phyloP scores from a whole-genome alignment of 2,329 filamentous ascomycete genomes.

The Penicillium polonicum region DNA sequence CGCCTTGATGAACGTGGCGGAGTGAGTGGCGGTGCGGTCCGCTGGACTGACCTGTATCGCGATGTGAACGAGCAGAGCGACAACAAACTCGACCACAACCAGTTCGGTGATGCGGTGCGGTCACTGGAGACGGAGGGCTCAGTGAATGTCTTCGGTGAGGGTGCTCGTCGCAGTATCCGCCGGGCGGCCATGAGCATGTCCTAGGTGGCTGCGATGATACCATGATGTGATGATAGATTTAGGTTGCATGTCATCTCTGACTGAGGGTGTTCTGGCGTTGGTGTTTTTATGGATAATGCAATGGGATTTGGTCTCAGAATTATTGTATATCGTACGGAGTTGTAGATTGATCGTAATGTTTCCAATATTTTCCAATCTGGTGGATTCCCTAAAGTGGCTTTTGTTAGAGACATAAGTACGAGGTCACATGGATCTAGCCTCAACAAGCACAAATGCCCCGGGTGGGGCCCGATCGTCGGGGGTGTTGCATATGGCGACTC shows the following conservation, averaged over 20 bases:
- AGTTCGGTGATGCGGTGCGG: conserved; percentile 80
- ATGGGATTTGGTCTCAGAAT: not conserved
- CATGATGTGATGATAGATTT: conserved; percentile 30
- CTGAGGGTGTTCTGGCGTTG: conserved; percentile 12
- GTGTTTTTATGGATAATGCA: conserved; percentile 9
- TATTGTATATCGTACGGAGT: not conserved
- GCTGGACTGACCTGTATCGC: conserved; percentile 75
- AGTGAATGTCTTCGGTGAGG: conserved; percentile 79
- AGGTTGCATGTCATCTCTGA: conserved; percentile 25
- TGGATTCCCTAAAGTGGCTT: not conserved
- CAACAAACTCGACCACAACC: conserved; percentile 67
- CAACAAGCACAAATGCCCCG: not conserved
- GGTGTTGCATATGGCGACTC: not conserved
- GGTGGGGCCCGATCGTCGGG: not conserved
- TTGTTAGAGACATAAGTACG: not conserved
- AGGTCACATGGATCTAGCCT: not conserved
- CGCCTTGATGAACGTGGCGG: conserved; percentile 79
- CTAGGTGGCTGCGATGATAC: conserved; percentile 16
- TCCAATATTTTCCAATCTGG: not conserved
- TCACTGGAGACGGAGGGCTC: conserved; percentile 80
- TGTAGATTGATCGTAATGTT: not conserved
- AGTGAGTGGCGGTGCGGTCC: conserved; percentile 62
- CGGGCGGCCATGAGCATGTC: conserved; percentile 43
- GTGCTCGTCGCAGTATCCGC: conserved; percentile 75
- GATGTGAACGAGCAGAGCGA: conserved; percentile 69